Evolutionary conservation across 225 moss, liverwort and hornwort genomes (phyloP), one percentile per base, ranked within the genome.

Genomic region (Marchantia paleacea): DNA sequence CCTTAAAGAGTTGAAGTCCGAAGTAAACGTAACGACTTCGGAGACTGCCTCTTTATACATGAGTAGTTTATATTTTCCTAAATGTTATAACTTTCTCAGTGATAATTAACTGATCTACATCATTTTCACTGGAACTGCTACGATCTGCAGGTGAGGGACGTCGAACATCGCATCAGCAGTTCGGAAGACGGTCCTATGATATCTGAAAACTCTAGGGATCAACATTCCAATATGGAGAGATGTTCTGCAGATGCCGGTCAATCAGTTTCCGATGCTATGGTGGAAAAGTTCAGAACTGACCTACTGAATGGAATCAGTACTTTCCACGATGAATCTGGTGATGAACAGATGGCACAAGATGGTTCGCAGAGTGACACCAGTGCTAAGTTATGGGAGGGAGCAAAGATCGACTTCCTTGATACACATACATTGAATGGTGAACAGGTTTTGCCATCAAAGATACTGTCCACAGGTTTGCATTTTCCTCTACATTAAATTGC

Each of bases 371-470:
- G 52, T 74, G 71, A 81, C 25, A 16, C 52, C 50, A 73, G 73
- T 78, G 63, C 78, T 68, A 78, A 69, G 67, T 65, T 78, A 66
- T 60, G 78, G 68, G 66, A 67, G 50, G 80, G 69, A 64, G 20
- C 75, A 10, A 78, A 51, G 25, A 55, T 28, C 39, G 69, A 70
- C 25, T 58, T 19, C 18, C 58, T 66, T 73, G 84, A 72, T 47
- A 50, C 55, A 65, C 55, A 67, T 28, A 50, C 6, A 16, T 29
- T 14, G 65, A 57, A 39, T 22, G 65, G 57, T 73, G 81, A 24
- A 75, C 65, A 81, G 71, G 73, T 69, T 54, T 49, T 64, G 13
- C 69, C 16, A 14, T 55, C 49, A 15, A 75, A 69, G 48, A 30
- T 66, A 20, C 22, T 48, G 52, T 52, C 81, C 25, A 61, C 69